Evolutionary conservation across 495 filamentous ascomycete species (phyloP).

Genomic region (Penicillium crystallinum): DNA sequence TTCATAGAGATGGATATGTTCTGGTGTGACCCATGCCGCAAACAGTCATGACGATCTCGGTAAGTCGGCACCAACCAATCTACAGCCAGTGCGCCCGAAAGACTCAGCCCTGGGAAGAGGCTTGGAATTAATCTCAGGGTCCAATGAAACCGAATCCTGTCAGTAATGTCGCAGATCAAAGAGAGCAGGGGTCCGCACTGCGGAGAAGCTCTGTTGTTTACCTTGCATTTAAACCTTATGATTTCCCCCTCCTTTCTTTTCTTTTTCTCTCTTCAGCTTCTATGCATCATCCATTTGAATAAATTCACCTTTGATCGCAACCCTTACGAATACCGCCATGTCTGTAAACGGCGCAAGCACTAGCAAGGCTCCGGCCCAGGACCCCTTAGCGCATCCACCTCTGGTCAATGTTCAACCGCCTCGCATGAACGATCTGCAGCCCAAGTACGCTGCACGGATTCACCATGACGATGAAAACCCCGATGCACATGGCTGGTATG

Average conservation of each 20-base stretch:
- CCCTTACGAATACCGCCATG: slow-evolving; percentile 17
- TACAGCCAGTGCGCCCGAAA: neutral
- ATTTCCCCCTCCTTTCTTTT: neutral
- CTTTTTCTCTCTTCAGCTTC: neutral
- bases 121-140: neutral
- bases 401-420: slow-evolving; percentile 80
- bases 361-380: slow-evolving; percentile 39
- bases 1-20: neutral
- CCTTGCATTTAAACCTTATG: slow-evolving; percentile 6
- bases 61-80: neutral
- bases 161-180: neutral
- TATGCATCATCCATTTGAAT: too few relatives aligned
- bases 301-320: too few relatives aligned
- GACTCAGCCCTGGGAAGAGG: slow-evolving; percentile 3
- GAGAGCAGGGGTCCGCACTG: neutral
- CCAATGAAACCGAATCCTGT: neutral
- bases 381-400: slow-evolving; percentile 13
- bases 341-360: slow-evolving; percentile 28
- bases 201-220: slow-evolving; percentile 1
- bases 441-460: slow-evolving; percentile 75
- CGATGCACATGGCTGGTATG: slow-evolving; percentile 83
- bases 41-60: neutral
- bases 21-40: neutral
- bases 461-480: slow-evolving; percentile 61
- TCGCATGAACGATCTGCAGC: slow-evolving; percentile 77